A percentile compares a stretch with the other conserved stretches of the same genome.
Evolutionary conservation across 1,284 basidiomycete genomes (phyloP).

Genomic region (Schizophyllum amplum): DNA sequence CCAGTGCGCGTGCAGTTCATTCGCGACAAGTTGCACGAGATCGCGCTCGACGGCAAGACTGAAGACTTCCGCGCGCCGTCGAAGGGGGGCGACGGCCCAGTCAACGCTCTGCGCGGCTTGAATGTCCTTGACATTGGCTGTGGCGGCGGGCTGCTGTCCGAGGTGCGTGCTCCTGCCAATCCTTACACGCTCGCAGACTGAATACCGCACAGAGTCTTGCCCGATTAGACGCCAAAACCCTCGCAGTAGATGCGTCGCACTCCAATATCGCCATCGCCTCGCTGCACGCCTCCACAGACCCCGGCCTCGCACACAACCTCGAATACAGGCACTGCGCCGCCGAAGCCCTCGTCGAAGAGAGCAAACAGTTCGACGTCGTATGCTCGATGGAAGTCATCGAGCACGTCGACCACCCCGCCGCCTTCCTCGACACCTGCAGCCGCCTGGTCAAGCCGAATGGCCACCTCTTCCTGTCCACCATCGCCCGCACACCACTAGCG

Average conservation of each 20-base stretch:
- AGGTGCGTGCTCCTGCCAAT: conserved; percentile 41
- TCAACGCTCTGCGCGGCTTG: conserved; percentile 34
- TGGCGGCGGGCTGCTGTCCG: conserved; percentile 90
- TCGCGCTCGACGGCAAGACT: conserved; percentile 39
- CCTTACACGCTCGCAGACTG: conserved; percentile 4
- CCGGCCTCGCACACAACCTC: conserved; percentile 34
- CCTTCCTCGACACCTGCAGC: conserved; percentile 78
- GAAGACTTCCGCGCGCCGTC: conserved; percentile 20
- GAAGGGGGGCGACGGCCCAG: conserved; percentile 22
- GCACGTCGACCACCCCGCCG: conserved; percentile 88
- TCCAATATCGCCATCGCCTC: conserved; percentile 85
- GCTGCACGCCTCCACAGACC: conserved; percentile 78
- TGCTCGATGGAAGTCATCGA: conserved; percentile 98
- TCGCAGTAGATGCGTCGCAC: conserved; percentile 87
- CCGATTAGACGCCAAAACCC: conserved; percentile 77
- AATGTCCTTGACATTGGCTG: conserved; percentile 79
- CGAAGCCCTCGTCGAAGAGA: conserved; percentile 60
- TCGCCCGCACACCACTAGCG: conserved; percentile 87
- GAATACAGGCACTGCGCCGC: conserved; percentile 76
- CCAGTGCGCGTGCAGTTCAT: conserved; percentile 84
- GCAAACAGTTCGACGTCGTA: conserved; percentile 80
- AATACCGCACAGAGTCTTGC: conserved; percentile 61
- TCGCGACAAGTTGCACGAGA: conserved; percentile 67
- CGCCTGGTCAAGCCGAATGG: conserved; percentile 84
- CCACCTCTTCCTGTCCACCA: conserved; percentile 93